Evolutionary conservation across 1,284 basidiomycete species (phyloP), one percentile per base, ranked within the genome.

Genomic region (Tylopilus sp.): DNA sequence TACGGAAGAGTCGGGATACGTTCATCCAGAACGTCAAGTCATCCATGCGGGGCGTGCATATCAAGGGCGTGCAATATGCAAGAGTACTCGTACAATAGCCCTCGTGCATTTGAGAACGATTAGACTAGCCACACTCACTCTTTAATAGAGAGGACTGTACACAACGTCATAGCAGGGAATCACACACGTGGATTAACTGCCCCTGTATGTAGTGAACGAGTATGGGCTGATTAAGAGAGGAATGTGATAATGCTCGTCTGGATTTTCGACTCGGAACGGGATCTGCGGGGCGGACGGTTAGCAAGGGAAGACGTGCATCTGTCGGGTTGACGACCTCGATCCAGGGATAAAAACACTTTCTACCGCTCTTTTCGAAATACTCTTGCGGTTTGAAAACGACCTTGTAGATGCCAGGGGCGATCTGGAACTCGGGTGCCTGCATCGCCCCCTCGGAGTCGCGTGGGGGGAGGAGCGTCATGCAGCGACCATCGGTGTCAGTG

Each of bases 191-290:
- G 25, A 43, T 66, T 17, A 92, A 70, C 89, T 93, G 19, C 94
- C 94, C 57, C 92, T 80, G 69, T 96, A 96, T 7, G 94, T 96
- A 17, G 94, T 94, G 71, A 88, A 98, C 2, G 90, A 90, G 73
- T 88, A 94, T 7, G 94, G 94, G 68, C 90, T 94, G 63, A 98
- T 86, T 26, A 98, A 73, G 15, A 98, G 78, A 0, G 94, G 94
- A 57, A 98, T 89, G 63, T 97, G 94, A 67, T 94, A 90, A 65
- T 96, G 93, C 62, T 93, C 87, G 37, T 77, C 69, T 7, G 88
- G 82, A 57, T 86, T 80, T 48, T 78, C 74, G 49, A 92, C 79
- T 40, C 79, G 76, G 69, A 94, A 94, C 1, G 82, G 80, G 58
- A 94, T 88, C 91, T 94, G 59, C 6, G 39, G 15, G 39, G 32